Conservation (phyloP, 306 rosid genomes). For the Inga laurina region DNA sequence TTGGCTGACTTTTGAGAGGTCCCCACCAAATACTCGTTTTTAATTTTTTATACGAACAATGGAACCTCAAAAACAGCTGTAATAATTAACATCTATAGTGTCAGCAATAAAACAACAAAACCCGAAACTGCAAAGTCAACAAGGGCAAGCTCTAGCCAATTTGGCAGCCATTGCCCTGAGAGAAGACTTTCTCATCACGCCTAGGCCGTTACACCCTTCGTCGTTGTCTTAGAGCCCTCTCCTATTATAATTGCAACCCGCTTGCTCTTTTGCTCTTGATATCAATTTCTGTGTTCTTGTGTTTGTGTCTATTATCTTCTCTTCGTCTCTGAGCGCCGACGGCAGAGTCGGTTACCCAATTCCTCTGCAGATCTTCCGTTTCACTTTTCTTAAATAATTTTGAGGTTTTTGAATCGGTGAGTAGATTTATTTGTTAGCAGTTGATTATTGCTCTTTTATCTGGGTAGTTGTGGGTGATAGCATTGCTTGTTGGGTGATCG, state of each 20-base stretch:
- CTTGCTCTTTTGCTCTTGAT: constrained; percentile 20
- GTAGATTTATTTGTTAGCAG: constrained; percentile 22
- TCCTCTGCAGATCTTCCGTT: constrained; percentile 35
- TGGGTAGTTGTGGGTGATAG: constrained; percentile 30
- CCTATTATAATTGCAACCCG: neutral
- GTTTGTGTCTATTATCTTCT: constrained; percentile 24
- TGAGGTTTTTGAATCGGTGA: constrained; percentile 48
- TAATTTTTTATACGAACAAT: constrained; percentile 23
- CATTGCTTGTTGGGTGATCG: constrained; percentile 42
- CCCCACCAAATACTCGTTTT: constrained; percentile 31
- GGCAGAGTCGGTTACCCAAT: constrained; percentile 40
- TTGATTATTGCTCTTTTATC: constrained; percentile 30
- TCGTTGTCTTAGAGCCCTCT: neutral
- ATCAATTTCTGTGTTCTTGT: neutral
- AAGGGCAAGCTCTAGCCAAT: constrained; percentile 57
- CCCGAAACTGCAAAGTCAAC: constrained; percentile 61
- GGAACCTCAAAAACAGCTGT: constrained; percentile 53
- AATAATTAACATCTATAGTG: constrained; percentile 43
- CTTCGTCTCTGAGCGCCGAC: constrained; percentile 16
- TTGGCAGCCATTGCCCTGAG: constrained; percentile 40
- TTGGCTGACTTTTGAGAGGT: constrained; percentile 53
- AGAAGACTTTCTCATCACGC: constrained; percentile 39
- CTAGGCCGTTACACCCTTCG: constrained; percentile 32
- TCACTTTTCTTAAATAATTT: constrained; percentile 34
- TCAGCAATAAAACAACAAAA: constrained; percentile 37